These are phyloP conservation scores for Saturnispora serradocipensis DNA, from an alignment of 805 yeast species.

Conservation along the genomic window DNA sequence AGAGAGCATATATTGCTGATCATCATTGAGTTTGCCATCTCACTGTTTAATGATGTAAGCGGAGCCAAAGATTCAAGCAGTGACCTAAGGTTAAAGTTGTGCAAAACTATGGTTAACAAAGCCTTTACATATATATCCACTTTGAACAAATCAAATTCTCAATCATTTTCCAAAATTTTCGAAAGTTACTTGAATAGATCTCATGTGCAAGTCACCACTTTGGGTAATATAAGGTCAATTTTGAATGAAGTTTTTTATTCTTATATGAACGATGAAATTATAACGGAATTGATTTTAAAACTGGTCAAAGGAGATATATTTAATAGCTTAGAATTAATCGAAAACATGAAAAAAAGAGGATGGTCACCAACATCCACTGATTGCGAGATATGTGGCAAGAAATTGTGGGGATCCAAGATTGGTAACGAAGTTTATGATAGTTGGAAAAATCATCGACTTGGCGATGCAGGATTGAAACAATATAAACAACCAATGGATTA, in stretches of 20 bases:
- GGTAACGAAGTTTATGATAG: slow-evolving; percentile 38
- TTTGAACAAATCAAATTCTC: slow-evolving; percentile 19
- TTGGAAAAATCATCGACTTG: slow-evolving; percentile 42
- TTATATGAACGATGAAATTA: slow-evolving; percentile 52
- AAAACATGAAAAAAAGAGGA: slow-evolving; percentile 41
- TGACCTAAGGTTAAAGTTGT: slow-evolving; percentile 22
- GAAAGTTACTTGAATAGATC: slow-evolving; percentile 45
- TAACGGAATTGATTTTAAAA: slow-evolving; percentile 40
- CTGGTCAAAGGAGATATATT: slow-evolving; percentile 51
- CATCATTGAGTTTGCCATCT: slow-evolving; percentile 32
- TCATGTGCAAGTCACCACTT: slow-evolving; percentile 38
- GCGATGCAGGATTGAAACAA: slow-evolving; percentile 8
- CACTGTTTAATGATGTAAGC: slow-evolving; percentile 25
- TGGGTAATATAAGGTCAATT: slow-evolving; percentile 51
- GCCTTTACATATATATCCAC: slow-evolving; percentile 33
- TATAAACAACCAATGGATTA: slow-evolving; percentile 5
- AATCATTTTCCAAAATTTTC: slow-evolving; percentile 46
- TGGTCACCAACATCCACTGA: slow-evolving; percentile 47
- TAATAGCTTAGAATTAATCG: slow-evolving; percentile 35
- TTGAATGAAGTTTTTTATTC: slow-evolving; percentile 56
- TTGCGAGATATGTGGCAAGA: slow-evolving; percentile 73
- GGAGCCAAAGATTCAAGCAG: slow-evolving; percentile 1
- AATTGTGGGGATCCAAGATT: slow-evolving; percentile 60
- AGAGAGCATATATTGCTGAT: slow-evolving; percentile 33
- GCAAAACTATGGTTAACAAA: slow-evolving; percentile 34